Evolutionary conservation across 2,329 filamentous ascomycete species (phyloP), one percentile per base, ranked within the genome.

Genomic region (Fusarium scirpi): DNA sequence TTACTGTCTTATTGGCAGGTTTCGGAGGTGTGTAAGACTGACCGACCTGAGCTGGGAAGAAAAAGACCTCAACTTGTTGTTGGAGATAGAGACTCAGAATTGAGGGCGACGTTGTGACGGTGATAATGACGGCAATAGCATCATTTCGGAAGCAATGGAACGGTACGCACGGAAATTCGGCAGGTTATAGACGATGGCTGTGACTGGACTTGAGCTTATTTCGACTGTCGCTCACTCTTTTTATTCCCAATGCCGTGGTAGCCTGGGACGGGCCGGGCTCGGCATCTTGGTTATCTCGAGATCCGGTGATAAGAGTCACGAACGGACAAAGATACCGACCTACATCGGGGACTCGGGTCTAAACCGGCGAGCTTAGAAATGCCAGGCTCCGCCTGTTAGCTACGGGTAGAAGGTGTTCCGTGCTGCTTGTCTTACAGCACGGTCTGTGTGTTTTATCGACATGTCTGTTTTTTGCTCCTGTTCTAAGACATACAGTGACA

Each of bases 311-410:
- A 30, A 62, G 34, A 46, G 51, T 46, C 25, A n/a, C 24, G 27
- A 34, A 60, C 38, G 25, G 47, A 66, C 29, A 49, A 25, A 49
- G 43, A 66, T 65, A 47, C 49, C 45, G 66, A 70, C 41, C 15
- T 9, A 38, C 8, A 22, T 70, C 62, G 62, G 67, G 67, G 67
- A 55, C 52, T 70, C 67, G 62, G 67, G 11, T 51, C 44, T 48
- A 51, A 32, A 44, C 55, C 51, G 60, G 55, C 34, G 55, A 69
- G 55, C 43, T 41, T 30, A 22, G 61, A 34, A 52, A 25, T 41
- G 5, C 32, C 16, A 44, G 41, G 27, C 46, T 38, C 34, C 44
- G 56, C 34, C 32, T 11, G 13, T 32, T 46, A 11, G 30, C 9
- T 18, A 48, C 62, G 52, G 54, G 41, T 32, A 18, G 25, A 20